Conservation (phyloP, 2,329 filamentous ascomycete genomes). For the Cryphonectria japonica region DNA sequence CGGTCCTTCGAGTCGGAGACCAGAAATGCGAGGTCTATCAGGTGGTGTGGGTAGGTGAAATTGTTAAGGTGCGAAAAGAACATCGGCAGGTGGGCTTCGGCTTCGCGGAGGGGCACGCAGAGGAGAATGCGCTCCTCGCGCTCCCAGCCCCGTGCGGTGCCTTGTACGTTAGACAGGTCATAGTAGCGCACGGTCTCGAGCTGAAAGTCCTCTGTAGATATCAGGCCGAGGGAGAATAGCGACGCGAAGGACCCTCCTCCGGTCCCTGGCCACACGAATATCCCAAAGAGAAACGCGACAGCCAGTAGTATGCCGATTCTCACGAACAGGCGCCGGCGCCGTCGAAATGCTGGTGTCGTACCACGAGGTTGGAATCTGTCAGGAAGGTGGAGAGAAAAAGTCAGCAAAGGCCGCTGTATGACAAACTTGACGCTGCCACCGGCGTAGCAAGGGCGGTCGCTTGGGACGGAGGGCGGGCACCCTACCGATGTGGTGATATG, state of each 20-base stretch:
- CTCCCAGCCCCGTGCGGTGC: conserved; percentile 92
- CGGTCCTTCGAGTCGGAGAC: conserved; percentile 97
- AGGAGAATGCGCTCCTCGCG: conserved; percentile 92
- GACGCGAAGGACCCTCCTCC: conserved; percentile 58
- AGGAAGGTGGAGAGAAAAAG: conserved; percentile 16
- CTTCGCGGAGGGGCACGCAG: conserved; percentile 92
- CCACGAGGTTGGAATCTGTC: conserved; percentile 83
- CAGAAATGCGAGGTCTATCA: conserved; percentile 94
- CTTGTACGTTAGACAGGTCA: conserved; percentile 88
- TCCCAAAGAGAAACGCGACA: conserved; percentile 66
- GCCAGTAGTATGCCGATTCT: conserved; percentile 65
- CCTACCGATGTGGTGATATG: conserved; percentile 86
- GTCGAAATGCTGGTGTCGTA: conserved; percentile 70
- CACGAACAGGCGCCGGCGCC: conserved; percentile 72
- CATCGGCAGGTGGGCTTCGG: conserved; percentile 89
- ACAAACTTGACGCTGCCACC: conserved; percentile 3
- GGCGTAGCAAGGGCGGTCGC: conserved; percentile 27
- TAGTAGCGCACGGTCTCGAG: conserved; percentile 97
- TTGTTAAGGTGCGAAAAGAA: conserved; percentile 98
- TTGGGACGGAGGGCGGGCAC: conserved; percentile 26
- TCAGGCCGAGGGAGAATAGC: conserved; percentile 69
- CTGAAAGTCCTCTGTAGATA: conserved; percentile 73
- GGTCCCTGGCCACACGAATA: conserved; percentile 73
- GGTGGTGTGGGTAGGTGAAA: conserved; percentile 94
- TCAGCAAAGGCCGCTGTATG: conserved; percentile 28